Evolutionary conservation across 2,329 filamentous ascomycete species (phyloP).

Genomic region (Alternaria incomplexa): DNA sequence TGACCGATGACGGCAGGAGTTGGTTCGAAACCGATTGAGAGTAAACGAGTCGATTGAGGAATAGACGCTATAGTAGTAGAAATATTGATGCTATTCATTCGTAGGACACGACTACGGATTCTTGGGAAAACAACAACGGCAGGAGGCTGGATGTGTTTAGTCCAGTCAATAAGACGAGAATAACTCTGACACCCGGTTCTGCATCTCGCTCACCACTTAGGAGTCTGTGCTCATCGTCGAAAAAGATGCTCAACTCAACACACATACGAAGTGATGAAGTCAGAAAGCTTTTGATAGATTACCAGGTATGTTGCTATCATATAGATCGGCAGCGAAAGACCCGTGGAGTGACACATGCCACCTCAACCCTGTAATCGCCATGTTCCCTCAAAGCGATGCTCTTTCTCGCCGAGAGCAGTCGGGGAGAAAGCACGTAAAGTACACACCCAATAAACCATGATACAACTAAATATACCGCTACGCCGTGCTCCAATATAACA

Average conservation of each 20-base stretch:
- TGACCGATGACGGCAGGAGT: not conserved
- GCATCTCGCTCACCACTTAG: not conserved
- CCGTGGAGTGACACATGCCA: not conserved
- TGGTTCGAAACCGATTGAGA: not conserved
- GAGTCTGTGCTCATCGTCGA: not conserved
- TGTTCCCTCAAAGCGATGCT: not conserved
- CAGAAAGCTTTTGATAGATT: slow-evolving; percentile 14
- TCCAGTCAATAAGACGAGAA: not conserved
- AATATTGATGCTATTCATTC: not conserved
- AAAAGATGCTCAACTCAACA: not conserved
- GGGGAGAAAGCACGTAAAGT: not conserved
- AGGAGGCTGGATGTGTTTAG: not conserved
- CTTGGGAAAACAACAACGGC: not conserved
- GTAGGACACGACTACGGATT: not conserved
- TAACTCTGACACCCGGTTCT: not conserved
- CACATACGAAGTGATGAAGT: not conserved
- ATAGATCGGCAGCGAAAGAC: slow-evolving; percentile 4
- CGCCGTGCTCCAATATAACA: slow-evolving; percentile 16
- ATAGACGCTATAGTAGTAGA: not conserved
- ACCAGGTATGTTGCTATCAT: slow-evolving; percentile 11
- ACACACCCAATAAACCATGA: slow-evolving; percentile 5
- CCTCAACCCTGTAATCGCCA: not conserved
- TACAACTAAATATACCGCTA: slow-evolving; percentile 6
- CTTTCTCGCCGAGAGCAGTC: not conserved
- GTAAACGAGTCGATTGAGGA: not conserved